A percentile compares a stretch with the other conserved stretches of the same genome.
Evolutionary conservation across 257 asterid genomes (phyloP).

Genomic region (Ballota nigra): DNA sequence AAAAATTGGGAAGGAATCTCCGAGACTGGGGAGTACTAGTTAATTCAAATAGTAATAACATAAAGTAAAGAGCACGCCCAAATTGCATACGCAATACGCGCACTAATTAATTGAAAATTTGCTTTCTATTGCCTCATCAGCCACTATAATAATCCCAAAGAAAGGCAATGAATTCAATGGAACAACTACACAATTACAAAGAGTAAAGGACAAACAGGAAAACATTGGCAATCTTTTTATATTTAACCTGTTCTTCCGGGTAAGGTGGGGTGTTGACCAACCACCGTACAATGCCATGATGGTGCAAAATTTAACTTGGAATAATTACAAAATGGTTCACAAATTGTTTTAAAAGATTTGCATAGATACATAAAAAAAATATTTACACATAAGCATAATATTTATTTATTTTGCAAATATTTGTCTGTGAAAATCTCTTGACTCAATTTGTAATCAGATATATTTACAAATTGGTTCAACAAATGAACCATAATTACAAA

Average conservation of each 20-base stretch:
- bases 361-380: no score
- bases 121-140: neutral
- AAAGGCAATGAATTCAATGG: neutral
- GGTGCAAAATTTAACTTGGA: neutral
- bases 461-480: no score
- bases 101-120: neutral
- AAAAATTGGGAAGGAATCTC: no score
- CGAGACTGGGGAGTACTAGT: no score
- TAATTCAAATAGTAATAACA: neutral
- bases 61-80: neutral
- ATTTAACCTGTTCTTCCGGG: neutral
- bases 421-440: no score
- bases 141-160: neutral
- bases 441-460: no score
- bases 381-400: no score
- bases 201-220: slow-evolving; percentile 23
- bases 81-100: neutral
- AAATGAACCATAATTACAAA: no score
- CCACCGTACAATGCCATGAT: slow-evolving; percentile 11
- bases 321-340: no score
- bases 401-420: no score
- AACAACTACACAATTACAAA: neutral
- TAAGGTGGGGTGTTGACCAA: slow-evolving; percentile 26
- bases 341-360: no score
- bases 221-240: slow-evolving; percentile 1